Base-by-base conservation (phyloP, 1,284 basidiomycete genomes). In the Porodaedalea pini region DNA sequence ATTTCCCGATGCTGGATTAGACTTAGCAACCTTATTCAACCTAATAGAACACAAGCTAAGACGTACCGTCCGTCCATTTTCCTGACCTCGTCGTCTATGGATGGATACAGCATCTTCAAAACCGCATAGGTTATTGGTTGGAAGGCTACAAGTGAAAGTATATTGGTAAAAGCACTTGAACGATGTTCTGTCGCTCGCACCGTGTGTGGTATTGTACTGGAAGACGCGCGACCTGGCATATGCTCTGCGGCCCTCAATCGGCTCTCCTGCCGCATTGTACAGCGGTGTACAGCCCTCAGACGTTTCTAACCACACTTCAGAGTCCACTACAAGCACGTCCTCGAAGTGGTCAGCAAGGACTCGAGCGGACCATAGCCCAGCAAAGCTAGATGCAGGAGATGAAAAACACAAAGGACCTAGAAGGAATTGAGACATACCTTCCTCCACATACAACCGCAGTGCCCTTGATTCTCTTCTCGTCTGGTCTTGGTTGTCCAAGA, bases 401-500 rank as follows among this genome's bases (percentile, higher is more conserved):
- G 2, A 17, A 7, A 10, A 17, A 34, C 15, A 27, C 2, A 23
- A 41, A 11, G 29, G n/a, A 13, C 10, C 17, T 8, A 10, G 27
- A 13, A n/a, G 29, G 23, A 23, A 15, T 29, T 17, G 17, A 13
- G 25, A 32, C 57, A 4, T n/a, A 67, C 68, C 68, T 69, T 52
- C 68, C 67, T n/a, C 68, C 68, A 59, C 68, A 68, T 13, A 70
- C 51, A 13, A 69, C 62, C 4, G 62, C 68, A 21, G 64, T 65
- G 3, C 68, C 68, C 31, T 61, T 58, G 25, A 69, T 62, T 44
- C 61, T 65, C 40, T 58, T 36, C 3, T 27, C 27, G 13, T 54
- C 56, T 8, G 52, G 47, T 7, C 60, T 52, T 2, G 56, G 5
- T 19, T 40, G 40, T 15, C 62, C 63, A 27, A 63, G 32, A n/a